Conservation (phyloP, 1,284 basidiomycete genomes). For the Irpex rosettiformis region DNA sequence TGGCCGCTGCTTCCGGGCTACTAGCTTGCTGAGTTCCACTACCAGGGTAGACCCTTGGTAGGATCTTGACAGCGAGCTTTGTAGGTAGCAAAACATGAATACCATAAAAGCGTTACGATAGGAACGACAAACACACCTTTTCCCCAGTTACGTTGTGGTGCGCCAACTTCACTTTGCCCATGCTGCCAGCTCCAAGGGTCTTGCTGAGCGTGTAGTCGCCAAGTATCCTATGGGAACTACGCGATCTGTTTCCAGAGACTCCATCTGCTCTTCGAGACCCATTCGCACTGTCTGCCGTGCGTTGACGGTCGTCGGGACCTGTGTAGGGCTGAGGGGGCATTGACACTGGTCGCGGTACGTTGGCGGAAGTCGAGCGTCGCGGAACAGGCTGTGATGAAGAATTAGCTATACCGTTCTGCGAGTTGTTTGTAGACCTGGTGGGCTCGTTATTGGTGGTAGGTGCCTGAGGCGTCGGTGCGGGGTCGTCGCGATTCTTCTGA, state of each 20-base stretch:
- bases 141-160: conserved; percentile 88
- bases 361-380: conserved; percentile 22
- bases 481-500: conserved; percentile 21
- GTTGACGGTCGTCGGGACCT: conserved; percentile 30
- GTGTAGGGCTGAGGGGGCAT: conserved; percentile 60
- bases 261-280: conserved; percentile 29
- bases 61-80: conserved; percentile 97
- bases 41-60: conserved; percentile 75
- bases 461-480: conserved; percentile 32
- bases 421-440: conserved; percentile 17
- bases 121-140: conserved; percentile 57
- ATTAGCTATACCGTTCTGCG: conserved; percentile 12
- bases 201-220: conserved; percentile 97
- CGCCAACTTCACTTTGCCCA: conserved; percentile 99
- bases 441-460: conserved; percentile 8
- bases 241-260: conserved; percentile 30
- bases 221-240: conserved; percentile 61
- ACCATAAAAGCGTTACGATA: not conserved
- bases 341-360: conserved; percentile 58
- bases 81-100: not conserved
- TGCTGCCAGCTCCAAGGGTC: conserved; percentile 95
- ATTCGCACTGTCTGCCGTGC: conserved; percentile 29
- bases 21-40: conserved; percentile 38
- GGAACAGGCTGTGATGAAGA: conserved; percentile 17
- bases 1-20: conserved; percentile 60